Percentiles rank a stretch among this genome's conserved stretches.
phyloP scores from a whole-genome alignment of 2,329 filamentous ascomycete genomes.

The Fusarium xylarioides region DNA sequence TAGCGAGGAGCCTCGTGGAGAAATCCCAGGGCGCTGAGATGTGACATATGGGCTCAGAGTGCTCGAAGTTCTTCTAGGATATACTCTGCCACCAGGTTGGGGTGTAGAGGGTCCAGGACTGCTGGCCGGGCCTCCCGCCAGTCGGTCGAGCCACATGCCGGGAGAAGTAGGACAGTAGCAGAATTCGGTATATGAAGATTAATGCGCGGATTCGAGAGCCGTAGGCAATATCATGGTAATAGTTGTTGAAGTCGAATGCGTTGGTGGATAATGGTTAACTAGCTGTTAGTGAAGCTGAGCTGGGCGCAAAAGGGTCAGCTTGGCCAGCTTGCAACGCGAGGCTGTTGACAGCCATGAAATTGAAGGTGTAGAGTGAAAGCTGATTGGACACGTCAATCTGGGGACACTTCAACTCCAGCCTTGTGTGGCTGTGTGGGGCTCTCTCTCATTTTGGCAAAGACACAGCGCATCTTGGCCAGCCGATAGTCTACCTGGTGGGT shows the following conservation, averaged over 20 bases:
- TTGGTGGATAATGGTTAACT: neutral
- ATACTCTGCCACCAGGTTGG: conserved; percentile 71
- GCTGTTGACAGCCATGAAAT: conserved; percentile 27
- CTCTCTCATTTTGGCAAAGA: neutral
- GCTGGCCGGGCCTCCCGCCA: conserved; percentile 72
- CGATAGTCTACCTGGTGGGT: conserved; percentile 1
- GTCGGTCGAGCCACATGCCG: conserved; percentile 90
- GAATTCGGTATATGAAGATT: conserved; percentile 1
- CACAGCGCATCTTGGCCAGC: conserved; percentile 14
- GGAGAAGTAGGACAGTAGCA: conserved; percentile 18
- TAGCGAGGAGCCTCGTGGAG: conserved; percentile 78
- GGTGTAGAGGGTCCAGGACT: conserved; percentile 67
- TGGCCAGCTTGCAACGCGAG: conserved; percentile 44
- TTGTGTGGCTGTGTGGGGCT: conserved; percentile 21
- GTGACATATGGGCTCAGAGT: conserved; percentile 75
- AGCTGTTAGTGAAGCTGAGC: conserved; percentile 27
- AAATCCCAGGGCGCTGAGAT: conserved; percentile 72
- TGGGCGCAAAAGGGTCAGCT: conserved; percentile 33
- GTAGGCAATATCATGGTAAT: conserved; percentile 21
- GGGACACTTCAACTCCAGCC: conserved; percentile 4
- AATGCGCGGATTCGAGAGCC: neutral
- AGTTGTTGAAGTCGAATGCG: conserved; percentile 2
- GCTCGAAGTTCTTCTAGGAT: conserved; percentile 72
- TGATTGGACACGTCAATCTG: conserved; percentile 26
- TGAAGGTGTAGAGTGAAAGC: neutral